Conservation (phyloP, 208 protist species). For the Wallacemonas sp. region DNA sequence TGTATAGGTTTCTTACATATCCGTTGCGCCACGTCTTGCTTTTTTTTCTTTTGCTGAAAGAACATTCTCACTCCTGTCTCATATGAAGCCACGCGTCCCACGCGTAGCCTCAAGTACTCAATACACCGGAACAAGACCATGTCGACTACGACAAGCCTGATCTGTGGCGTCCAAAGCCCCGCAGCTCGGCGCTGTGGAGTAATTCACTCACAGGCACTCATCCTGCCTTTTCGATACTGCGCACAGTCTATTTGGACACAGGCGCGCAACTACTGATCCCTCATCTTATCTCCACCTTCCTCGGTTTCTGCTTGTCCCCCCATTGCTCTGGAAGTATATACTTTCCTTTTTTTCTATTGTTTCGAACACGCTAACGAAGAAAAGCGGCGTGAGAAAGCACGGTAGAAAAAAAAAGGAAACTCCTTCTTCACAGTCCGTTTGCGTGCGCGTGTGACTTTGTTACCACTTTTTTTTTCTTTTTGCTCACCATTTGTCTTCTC, state of each 20-base stretch:
- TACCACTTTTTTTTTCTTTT: slow-evolving; percentile 9
- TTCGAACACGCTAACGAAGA: slow-evolving; percentile 14
- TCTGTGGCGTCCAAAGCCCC: too few relatives aligned
- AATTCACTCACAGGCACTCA: too few relatives aligned
- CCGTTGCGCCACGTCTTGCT: background rate
- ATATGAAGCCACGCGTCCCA: too few relatives aligned
- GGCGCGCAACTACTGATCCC: too few relatives aligned
- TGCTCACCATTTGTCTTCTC: slow-evolving; percentile 1
- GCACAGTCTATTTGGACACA: too few relatives aligned
- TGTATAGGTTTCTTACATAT: background rate
- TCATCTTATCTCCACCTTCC: too few relatives aligned
- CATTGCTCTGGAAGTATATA: background rate
- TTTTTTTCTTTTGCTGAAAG: background rate
- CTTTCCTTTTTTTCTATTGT: slow-evolving; percentile 14
- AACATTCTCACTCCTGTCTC: slow-evolving; percentile 7
- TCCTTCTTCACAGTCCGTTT: background rate
- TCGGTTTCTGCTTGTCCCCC: too few relatives aligned
- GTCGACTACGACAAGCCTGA: too few relatives aligned
- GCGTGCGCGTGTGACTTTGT: background rate
- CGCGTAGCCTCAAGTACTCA: too few relatives aligned
- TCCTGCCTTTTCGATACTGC: too few relatives aligned
- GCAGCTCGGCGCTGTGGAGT: too few relatives aligned
- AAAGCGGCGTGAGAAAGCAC: slow-evolving; percentile 1
- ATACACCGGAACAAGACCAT: too few relatives aligned
- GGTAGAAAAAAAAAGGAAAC: slow-evolving; percentile 14